Base-by-base conservation (phyloP, 2,329 filamentous ascomycete genomes). In the Trichocomaceae sp. region DNA sequence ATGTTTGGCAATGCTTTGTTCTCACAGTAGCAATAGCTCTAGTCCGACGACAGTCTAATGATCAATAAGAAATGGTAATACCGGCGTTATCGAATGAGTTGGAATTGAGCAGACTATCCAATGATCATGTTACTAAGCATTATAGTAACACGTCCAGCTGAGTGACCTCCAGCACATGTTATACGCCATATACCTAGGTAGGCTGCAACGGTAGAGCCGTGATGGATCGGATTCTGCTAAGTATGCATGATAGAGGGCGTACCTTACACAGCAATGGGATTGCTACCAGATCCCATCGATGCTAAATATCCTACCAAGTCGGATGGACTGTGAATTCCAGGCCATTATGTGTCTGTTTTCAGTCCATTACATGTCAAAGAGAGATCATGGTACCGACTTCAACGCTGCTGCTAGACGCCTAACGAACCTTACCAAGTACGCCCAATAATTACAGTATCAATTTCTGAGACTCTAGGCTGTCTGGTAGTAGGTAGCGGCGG, bases 381-480 rank as follows among this genome's bases (percentile, higher is more conserved):
- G n/a, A 39, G n/a, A 15, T 35, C 22, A 37, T n/a, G 7, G 29
- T 26, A 8, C 5, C 12, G 47, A 54, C n/a, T 26, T 26, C 23
- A 50, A 48, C 8, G 47, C n/a, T 7, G 23, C 55, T 8, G 58
- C 48, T 8, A 44, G 53, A 15, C 23, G 23, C 58, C 50, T 26
- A 55, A 58, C 5, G 50, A 41, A 20, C 50, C 59, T 20, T 41
- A 5, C n/a, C n/a, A 41, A 41, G 39, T n/a, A 17, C n/a, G 68
- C 69, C 54, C 60, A 60, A 23, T 68, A 61, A n/a, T n/a, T n/a
- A n/a, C n/a, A n/a, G n/a, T n/a, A n/a, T 33, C 59, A 57, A 63
- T 23, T 58, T 69, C 5, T 69, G 67, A 64, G 65, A 69, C 51
- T 64, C 70, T 29, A 50, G 66, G 17, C 69, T 69, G 66, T 47